phyloP scores from a whole-genome alignment of 1,284 basidiomycete genomes.

The Ganoderma resinaceum region DNA sequence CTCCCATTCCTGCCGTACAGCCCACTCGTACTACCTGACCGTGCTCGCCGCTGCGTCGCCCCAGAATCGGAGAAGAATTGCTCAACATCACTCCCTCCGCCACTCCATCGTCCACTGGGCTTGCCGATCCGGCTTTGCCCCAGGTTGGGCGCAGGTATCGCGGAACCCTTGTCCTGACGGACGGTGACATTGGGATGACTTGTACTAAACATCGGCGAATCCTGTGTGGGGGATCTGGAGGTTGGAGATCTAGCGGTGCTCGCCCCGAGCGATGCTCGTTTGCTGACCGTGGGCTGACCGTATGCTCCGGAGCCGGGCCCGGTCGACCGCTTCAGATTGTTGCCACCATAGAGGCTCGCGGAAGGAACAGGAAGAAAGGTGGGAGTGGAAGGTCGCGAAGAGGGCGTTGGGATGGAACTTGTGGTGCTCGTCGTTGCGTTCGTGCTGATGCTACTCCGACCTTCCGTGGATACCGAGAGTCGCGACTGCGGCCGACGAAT shows the following conservation, averaged over 20 bases:
- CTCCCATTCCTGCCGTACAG: constrained; percentile 27
- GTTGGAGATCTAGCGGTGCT: constrained; percentile 33
- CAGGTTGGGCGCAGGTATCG: constrained; percentile 46
- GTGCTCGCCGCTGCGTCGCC: constrained; percentile 30
- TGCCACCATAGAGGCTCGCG: constrained; percentile 51
- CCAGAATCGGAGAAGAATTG: constrained; percentile 27
- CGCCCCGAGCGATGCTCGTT: constrained; percentile 64
- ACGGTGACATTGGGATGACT: constrained; percentile 57
- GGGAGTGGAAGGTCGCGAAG: constrained; percentile 75
- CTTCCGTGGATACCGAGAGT: constrained; percentile 57
- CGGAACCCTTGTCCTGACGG: constrained; percentile 52
- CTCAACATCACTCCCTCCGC: constrained; percentile 41
- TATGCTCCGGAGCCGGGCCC: constrained; percentile 53
- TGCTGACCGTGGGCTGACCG: constrained; percentile 43
- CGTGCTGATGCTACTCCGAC: constrained; percentile 57
- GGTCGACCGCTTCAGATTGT: constrained; percentile 63
- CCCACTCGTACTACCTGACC: constrained; percentile 33
- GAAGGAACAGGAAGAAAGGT: constrained; percentile 75
- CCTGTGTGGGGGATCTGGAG: constrained; percentile 34
- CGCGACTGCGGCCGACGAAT: constrained; percentile 72
- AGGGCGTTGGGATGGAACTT: constrained; percentile 68
- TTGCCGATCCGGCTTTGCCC: constrained; percentile 72
- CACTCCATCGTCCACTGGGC: constrained; percentile 59
- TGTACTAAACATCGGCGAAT: constrained; percentile 37
- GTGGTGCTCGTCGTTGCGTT: constrained; percentile 51